Percentiles rank a stretch among this genome's conserved stretches.
These are phyloP conservation scores for Theobroma grandiflorum DNA, from an alignment of 441 rosid species.

Conservation along the genomic window DNA sequence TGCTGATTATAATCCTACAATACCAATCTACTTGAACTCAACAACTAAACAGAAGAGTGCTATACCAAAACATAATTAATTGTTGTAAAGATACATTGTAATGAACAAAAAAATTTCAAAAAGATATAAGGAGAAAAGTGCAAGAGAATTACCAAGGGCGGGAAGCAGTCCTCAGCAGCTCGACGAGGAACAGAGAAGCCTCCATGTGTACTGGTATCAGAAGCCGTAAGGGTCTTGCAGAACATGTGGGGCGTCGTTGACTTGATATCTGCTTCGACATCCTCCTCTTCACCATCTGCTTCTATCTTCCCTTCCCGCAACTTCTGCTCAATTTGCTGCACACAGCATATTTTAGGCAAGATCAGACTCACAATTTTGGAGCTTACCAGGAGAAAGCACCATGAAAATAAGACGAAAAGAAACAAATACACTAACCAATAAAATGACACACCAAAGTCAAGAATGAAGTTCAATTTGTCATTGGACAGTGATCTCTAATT, in stretches of 20 bases:
- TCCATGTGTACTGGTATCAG: constrained; percentile 98
- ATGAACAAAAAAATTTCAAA: background rate
- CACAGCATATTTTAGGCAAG: constrained; percentile 18
- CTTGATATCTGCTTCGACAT: constrained; percentile 61
- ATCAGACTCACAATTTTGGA: constrained; percentile 17
- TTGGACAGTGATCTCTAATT: background rate
- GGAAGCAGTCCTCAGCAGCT: constrained; percentile 99
- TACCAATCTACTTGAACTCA: constrained; percentile 16
- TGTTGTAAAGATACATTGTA: background rate
- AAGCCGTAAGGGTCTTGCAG: constrained; percentile 98
- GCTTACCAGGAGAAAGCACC: background rate
- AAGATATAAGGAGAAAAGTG: background rate
- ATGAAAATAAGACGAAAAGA: background rate
- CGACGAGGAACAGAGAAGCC: constrained; percentile 98
- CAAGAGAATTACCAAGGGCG: constrained; percentile 74
- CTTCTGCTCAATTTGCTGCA: constrained; percentile 61
- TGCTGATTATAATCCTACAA: constrained; percentile 89
- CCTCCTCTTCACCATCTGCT: constrained; percentile 71
- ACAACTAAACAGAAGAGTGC: background rate
- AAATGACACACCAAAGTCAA: constrained; percentile 11
- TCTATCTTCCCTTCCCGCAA: constrained; percentile 56
- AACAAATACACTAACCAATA: background rate
- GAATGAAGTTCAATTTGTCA: background rate
- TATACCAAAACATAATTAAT: background rate
- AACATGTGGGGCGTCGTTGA: constrained; percentile 91